These are phyloP conservation scores for Endocladia muricata DNA, from an alignment of 31 red algal genomes.

Conservation along the genomic window DNA sequence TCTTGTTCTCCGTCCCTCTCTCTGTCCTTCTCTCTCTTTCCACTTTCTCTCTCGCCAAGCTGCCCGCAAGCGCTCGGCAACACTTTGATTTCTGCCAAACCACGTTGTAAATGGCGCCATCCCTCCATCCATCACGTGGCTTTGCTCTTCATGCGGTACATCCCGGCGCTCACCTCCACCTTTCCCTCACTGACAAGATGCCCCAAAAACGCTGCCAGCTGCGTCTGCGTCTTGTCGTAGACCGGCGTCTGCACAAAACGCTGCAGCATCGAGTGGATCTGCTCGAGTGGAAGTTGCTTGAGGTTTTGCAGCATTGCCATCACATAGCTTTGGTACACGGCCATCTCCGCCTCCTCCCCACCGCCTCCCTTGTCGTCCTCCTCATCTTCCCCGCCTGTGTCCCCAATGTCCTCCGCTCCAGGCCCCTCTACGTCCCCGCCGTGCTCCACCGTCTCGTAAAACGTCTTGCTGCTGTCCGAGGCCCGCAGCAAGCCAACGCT, in stretches of 20 bases:
- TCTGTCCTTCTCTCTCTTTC: too few relatives aligned
- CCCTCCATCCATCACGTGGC: background rate
- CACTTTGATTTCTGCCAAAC: background rate
- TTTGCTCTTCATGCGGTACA: conserved; percentile 41
- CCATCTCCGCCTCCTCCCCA: conserved; percentile 46
- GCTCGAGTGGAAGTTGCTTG: conserved; percentile 71
- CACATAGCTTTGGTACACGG: conserved; percentile 73
- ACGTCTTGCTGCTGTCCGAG: conserved; percentile 18
- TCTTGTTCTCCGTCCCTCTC: too few relatives aligned
- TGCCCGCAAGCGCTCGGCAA: background rate
- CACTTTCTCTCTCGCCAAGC: too few relatives aligned
- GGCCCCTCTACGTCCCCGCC: conserved; percentile 18
- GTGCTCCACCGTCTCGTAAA: conserved; percentile 50
- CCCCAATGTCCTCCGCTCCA: conserved; percentile 19
- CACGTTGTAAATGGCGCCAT: background rate
- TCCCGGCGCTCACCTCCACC: conserved; percentile 51
- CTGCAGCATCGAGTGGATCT: conserved; percentile 79
- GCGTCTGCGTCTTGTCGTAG: conserved; percentile 73
- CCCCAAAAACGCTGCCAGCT: conserved; percentile 59
- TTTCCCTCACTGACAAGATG: conserved; percentile 55
- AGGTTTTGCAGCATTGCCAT: conserved; percentile 85
- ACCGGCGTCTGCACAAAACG: conserved; percentile 54
- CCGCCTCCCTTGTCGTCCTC: too few relatives aligned
- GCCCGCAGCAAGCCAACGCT: conserved; percentile 25
- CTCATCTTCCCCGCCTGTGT: conserved; percentile 19